These are phyloP conservation scores for Beauveria rudraprayagi DNA, from an alignment of 2,329 filamentous ascomycete species.

Conservation along the genomic window DNA sequence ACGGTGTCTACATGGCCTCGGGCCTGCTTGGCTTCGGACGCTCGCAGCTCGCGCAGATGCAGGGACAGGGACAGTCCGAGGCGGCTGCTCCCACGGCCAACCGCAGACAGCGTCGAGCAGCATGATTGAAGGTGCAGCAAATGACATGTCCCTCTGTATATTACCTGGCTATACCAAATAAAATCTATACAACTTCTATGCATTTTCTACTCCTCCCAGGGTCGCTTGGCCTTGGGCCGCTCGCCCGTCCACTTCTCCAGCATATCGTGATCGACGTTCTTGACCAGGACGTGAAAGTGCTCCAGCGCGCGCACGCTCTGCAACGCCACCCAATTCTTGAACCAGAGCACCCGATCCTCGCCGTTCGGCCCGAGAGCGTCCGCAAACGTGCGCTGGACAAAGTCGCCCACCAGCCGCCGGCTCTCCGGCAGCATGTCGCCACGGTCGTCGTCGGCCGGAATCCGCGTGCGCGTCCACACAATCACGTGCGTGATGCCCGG, in stretches of 20 bases:
- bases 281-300: conserved; percentile 75
- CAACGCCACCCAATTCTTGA: conserved; percentile 86
- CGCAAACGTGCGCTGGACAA: conserved; percentile 62
- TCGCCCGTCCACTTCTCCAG: conserved; percentile 47
- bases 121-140: conserved; percentile 22
- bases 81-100: conserved; percentile 35
- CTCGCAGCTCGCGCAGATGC: conserved; percentile 43
- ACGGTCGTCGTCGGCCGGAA: conserved; percentile 61
- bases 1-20: conserved; percentile 46
- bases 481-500: conserved; percentile 69
- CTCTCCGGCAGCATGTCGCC: conserved; percentile 67
- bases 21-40: conserved; percentile 46
- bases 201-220: conserved; percentile 5
- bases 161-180: background rate
- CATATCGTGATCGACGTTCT: conserved; percentile 42
- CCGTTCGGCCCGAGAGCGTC: conserved; percentile 43
- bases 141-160: background rate
- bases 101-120: conserved; percentile 47
- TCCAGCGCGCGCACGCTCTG: conserved; percentile 84
- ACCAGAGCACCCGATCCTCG: conserved; percentile 63
- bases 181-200: background rate
- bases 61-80: conserved; percentile 25
- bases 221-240: conserved; percentile 24
- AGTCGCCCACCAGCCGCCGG: conserved; percentile 55
- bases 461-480: conserved; percentile 79